A percentile compares a stretch with the other conserved stretches of the same genome.
phyloP scores from a whole-genome alignment of 164 flowering plant species.

The Cinnamomum chago region DNA sequence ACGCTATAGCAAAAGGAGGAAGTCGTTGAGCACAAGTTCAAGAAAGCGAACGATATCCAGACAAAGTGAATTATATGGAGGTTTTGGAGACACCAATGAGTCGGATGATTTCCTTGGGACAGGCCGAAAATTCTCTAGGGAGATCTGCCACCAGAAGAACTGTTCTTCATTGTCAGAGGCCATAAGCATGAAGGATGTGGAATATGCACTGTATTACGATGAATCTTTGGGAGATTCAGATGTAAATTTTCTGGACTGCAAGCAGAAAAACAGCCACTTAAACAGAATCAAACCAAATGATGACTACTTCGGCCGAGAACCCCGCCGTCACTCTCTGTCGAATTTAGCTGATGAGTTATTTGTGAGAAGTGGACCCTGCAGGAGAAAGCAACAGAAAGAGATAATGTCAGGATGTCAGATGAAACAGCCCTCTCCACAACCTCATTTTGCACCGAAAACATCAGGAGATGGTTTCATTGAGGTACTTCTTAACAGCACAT shows the following conservation, averaged over 20 bases:
- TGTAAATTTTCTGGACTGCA: not conserved
- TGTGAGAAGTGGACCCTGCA: not conserved
- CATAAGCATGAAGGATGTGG: slow-evolving; percentile 25
- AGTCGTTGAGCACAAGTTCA: slow-evolving; percentile 24
- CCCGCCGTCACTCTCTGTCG: slow-evolving; percentile 1
- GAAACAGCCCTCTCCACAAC: not conserved
- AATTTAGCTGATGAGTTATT: not conserved
- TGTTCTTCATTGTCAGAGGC: not conserved
- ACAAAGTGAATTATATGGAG: not conserved
- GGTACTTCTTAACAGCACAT: slow-evolving; percentile 1
- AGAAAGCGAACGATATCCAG: slow-evolving; percentile 3
- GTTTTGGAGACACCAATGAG: not conserved
- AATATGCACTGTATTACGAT: slow-evolving; percentile 22
- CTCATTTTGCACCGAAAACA: not conserved
- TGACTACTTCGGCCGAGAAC: not conserved
- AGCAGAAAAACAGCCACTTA: not conserved
- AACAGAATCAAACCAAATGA: slow-evolving; percentile 1
- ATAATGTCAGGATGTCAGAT: slow-evolving; percentile 6
- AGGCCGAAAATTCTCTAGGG: not conserved
- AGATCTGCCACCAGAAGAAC: not conserved
- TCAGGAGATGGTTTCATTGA: not conserved
- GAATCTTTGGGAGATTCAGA: slow-evolving; percentile 6
- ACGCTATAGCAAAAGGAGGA: slow-evolving; percentile 19
- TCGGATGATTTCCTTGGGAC: not conserved
- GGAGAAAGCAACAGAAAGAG: not conserved